These are phyloP conservation scores for Entomortierella lignicola DNA, from an alignment of 192 early-diverging fungal species.

Conservation along the genomic window DNA sequence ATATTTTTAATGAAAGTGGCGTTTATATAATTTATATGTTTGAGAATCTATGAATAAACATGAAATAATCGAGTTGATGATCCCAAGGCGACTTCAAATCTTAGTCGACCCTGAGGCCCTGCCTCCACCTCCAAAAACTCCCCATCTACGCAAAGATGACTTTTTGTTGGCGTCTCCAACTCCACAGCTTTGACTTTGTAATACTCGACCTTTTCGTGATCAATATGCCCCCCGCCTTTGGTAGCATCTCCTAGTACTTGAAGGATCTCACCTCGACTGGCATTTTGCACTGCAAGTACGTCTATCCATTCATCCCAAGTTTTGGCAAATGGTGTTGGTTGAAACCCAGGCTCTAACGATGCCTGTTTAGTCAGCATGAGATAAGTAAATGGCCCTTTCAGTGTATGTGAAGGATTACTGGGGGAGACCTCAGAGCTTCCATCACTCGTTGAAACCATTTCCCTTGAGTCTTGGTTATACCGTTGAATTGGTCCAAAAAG, in stretches of 20 bases:
- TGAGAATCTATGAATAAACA: constrained; percentile 3
- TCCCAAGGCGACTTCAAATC: constrained; percentile 13
- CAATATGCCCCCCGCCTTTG: constrained; percentile 52
- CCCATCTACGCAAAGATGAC: constrained; percentile 61
- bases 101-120: constrained; percentile 17
- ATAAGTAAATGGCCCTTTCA: constrained; percentile 55
- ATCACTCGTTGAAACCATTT: constrained; percentile 3
- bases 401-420: background rate
- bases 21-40: no score
- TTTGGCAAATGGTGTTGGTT: constrained; percentile 57
- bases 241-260: constrained; percentile 23
- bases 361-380: constrained; percentile 59
- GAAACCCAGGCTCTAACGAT: constrained; percentile 59
- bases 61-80: constrained; percentile 11
- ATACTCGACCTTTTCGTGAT: constrained; percentile 53
- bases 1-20: background rate
- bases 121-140: constrained; percentile 43
- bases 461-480: constrained; percentile 20
- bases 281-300: constrained; percentile 51
- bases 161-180: constrained; percentile 37
- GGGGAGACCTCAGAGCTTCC: background rate
- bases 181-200: constrained; percentile 54
- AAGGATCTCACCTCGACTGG: constrained; percentile 35
- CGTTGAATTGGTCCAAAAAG: constrained; percentile 37
- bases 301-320: constrained; percentile 56